Conservation (phyloP, 2,329 filamentous ascomycete genomes). For the Dactylellina drechsleri region DNA sequence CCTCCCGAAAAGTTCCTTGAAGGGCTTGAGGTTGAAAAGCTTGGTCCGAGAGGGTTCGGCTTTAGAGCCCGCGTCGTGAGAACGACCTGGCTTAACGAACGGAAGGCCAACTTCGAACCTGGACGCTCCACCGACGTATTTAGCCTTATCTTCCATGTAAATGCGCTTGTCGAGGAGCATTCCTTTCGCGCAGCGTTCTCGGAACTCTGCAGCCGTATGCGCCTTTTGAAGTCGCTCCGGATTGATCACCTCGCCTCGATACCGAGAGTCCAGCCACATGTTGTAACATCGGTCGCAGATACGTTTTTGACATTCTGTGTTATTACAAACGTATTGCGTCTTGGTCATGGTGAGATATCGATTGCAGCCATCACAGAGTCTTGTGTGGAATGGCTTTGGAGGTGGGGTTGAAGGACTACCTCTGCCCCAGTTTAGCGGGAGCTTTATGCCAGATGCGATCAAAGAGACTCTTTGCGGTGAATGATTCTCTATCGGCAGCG, state of each 20-base stretch:
- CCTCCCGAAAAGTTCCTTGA: slow-evolving; percentile 38
- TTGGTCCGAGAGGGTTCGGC: slow-evolving; percentile 8
- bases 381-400: slow-evolving; percentile 39
- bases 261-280: slow-evolving; percentile 38
- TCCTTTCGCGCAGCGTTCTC: slow-evolving; percentile 21
- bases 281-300: slow-evolving; percentile 41
- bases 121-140: slow-evolving; percentile 33
- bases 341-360: slow-evolving; percentile 41
- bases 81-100: not conserved
- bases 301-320: slow-evolving; percentile 34
- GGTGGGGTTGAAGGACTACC: not conserved
- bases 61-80: slow-evolving; percentile 1
- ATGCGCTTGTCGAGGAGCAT: slow-evolving; percentile 17
- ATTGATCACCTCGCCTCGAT: slow-evolving; percentile 12
- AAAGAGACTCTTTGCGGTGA: slow-evolving; percentile 17
- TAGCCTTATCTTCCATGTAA: slow-evolving; percentile 8
- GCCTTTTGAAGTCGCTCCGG: slow-evolving; percentile 27
- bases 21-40: slow-evolving; percentile 11
- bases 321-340: slow-evolving; percentile 40
- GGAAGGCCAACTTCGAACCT: slow-evolving; percentile 11
- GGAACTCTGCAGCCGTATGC: slow-evolving; percentile 41
- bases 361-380: slow-evolving; percentile 42
- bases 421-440: slow-evolving; percentile 21
- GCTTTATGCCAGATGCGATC: slow-evolving; percentile 11
- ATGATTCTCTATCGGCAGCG: slow-evolving; percentile 35